Percentiles rank a stretch among this genome's conserved stretches.
Conservation (phyloP, 164 flowering plant genomes). For the Aristolochia contorta region DNA sequence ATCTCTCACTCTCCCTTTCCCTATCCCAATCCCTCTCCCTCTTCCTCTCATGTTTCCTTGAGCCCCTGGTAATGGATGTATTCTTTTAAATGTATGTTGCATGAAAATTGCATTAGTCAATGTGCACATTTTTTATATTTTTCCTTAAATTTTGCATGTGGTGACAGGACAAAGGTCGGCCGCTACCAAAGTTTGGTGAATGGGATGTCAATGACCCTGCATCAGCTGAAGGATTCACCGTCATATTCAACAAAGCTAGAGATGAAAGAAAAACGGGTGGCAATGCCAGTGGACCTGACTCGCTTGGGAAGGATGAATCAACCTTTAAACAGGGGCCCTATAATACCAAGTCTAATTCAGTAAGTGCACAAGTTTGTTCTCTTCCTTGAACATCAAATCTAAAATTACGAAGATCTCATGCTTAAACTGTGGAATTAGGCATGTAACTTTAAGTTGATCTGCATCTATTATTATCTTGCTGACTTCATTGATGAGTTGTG, state of each 20-base stretch:
- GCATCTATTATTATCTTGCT: neutral
- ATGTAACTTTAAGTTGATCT: neutral
- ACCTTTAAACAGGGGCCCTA: constrained; percentile 31
- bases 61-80: no score
- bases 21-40: no score
- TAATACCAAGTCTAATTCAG: constrained; percentile 51
- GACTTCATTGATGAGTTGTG: neutral
- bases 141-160: no score
- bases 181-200: constrained; percentile 92
- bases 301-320: constrained; percentile 51
- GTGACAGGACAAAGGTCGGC: constrained; percentile 68
- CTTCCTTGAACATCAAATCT: neutral
- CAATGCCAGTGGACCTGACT: constrained; percentile 37
- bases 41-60: no score
- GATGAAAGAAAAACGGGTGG: constrained; percentile 91
- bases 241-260: constrained; percentile 88
- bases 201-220: constrained; percentile 98
- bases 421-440: neutral
- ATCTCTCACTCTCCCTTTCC: no score
- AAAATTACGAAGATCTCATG: neutral
- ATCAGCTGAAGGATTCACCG: constrained; percentile 92
- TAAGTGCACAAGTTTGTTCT: constrained; percentile 29
- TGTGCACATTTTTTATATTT: no score
- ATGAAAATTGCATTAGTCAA: no score
- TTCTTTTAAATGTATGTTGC: no score